phyloP scores from a whole-genome alignment of 1,284 basidiomycete genomes.

The Ustilago esculenta region DNA sequence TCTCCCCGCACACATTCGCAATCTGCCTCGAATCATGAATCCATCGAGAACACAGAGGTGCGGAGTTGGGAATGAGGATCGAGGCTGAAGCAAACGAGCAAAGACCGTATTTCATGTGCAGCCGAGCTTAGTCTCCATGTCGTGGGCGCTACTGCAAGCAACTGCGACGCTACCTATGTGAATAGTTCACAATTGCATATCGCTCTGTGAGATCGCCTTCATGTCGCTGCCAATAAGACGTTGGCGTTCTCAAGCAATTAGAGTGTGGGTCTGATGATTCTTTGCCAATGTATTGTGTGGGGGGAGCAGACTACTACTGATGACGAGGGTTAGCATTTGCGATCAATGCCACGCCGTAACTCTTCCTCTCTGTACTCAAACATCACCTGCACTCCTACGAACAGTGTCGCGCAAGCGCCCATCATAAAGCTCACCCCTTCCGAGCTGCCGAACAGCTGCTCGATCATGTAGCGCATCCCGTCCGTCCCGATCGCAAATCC shows the following conservation, averaged over 20 bases:
- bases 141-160: background rate
- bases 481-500: constrained; percentile 93
- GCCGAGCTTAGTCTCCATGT: no score
- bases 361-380: constrained; percentile 69
- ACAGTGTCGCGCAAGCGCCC: constrained; percentile 76
- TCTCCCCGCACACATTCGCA: background rate
- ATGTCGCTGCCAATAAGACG: no score
- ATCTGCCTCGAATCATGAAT: no score
- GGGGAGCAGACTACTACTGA: no score
- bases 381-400: constrained; percentile 89
- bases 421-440: constrained; percentile 78
- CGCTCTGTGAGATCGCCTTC: no score
- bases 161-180: no score
- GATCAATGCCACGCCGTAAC: constrained; percentile 39
- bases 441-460: constrained; percentile 75
- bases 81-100: background rate
- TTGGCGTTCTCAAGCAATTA: no score
- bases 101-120: no score
- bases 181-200: no score
- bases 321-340: constrained; percentile 49
- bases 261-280: no score
- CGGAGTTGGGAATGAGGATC: background rate
- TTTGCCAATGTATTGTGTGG: no score
- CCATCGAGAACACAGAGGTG: background rate
- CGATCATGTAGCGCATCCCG: constrained; percentile 78